Base-by-base conservation (phyloP, 495 filamentous ascomycete genomes). In the Baudoinia panamericana region DNA sequence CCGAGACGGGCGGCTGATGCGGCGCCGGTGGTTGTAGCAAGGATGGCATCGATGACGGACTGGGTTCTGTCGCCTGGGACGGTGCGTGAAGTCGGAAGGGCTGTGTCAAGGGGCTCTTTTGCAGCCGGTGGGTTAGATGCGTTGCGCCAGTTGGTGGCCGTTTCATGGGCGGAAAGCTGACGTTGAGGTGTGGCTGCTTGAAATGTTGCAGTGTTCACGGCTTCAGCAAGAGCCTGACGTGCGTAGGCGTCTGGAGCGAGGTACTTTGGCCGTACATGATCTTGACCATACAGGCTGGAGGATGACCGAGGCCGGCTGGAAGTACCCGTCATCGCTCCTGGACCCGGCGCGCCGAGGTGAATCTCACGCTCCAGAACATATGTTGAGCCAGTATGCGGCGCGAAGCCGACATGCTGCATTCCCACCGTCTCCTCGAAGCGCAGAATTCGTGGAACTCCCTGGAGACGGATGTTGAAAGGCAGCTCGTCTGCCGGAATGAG, bases 401-500 rank as follows among this genome's bases (percentile, higher is more conserved):
- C 18, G 20, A 19, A 16, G 23, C 50, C 50, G 30, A 56, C 41
- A 30, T 41, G 27, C 30, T 52, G 27, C 45, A 56, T 50, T 15
- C 29, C 39, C 13, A 33, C 35, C 10, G 31, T 45, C 19, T 52
- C 26, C 25, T 42, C 34, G 5, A 36, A 25, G 11, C 18, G 29
- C 11, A 52, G 19, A 15, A 40, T 36, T 21, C 50, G 51, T n/a
- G 45, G 46, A 1, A 50, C 38, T 7, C 40, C 45, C 21, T 39
- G 36, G 11, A 56, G 46, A 12, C 39, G 32, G 9, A 52, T 22
- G 16, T 47, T 39, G 36, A 47, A 29, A 12, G 53, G 50, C 21
- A 56, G 39, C 29, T 56, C 53, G 34, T 56, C 50, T 8, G 46
- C 49, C 7, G 50, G 41, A 11, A 56, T 41, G 11, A 56, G 42